Evolutionary conservation across 768 basidiomycete species (phyloP), one percentile per base, ranked within the genome.

Genomic region (Serendipita sp.): DNA sequence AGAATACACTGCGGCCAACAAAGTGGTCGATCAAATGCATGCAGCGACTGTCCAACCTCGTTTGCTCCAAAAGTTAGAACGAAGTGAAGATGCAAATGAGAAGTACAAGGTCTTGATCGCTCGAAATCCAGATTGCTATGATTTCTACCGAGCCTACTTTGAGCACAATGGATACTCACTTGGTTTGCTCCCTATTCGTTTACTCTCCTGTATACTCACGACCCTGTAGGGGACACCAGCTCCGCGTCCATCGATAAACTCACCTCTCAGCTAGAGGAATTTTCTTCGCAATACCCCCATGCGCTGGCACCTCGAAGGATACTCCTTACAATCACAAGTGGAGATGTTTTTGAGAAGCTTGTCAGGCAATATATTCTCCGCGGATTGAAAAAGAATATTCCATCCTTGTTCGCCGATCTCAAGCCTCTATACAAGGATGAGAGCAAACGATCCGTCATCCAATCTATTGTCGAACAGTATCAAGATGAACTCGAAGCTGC

Each of bases 341-440:
- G 82, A 80, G 28, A 66, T 67, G 68, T 11, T 22, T 98, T 98
- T 75, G 79, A 75, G 61, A 72, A 76, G 31, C 76, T 87, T 11
- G 81, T 81, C 3, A 76, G 78, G 63, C 73, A 78, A 3, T 97
- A 98, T 72, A 73, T 98, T 51, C 69, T 78, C 3, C 75, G 77
- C 3, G 87, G 81, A 7, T 76, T 99, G 13, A 78, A 77, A 43
- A 90, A 89, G 69, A 95, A 94, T 66, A 78, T 98, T 42, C 96
- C 96, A 2, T 96, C 92, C 2, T 76, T 98, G 1, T 99, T 98
- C 69, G 82, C 86, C 17, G 94, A 97, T 72, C 69, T 98, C 71
- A 98, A 97, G 71, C 77, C 84, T 0, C 79, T 98, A 1, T 97
- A 96, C 68, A 66, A 68, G 7, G 79, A 89, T 64, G 62, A 75